Evolutionary conservation across 2,329 filamentous ascomycete species (phyloP), one percentile per base, ranked within the genome.

Genomic region (Neonectria hederae): DNA sequence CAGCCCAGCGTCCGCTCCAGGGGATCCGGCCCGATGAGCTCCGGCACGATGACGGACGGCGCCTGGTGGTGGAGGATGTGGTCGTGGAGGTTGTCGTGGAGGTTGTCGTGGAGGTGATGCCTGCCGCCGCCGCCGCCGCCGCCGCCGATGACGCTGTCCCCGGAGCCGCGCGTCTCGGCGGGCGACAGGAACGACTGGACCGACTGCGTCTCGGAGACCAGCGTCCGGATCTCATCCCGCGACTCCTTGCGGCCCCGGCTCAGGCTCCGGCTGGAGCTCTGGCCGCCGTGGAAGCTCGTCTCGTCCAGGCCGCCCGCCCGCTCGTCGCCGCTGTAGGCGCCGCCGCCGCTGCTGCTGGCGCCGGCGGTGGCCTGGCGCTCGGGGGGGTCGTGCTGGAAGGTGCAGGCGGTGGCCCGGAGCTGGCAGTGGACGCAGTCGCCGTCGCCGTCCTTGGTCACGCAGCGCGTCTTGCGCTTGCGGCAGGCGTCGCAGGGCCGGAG

Each of bases 391-490:
- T 75, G 73, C 38, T 74, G 72, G 43, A 76, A 76, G 51, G 74
- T 75, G 55, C 74, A 76, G 4, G 71, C 64, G 7, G 72, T 74
- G 8, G 70, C 66, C 45, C 70, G 65, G 45, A 74, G 67, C 65
- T 74, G 73, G 65, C 74, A 75, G 51, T 75, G 71, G 21, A 75
- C 70, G 62, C 74, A 75, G 48, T 72, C 67, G 11, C 67, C 63
- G 17, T 75, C 69, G 54, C 72, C 73, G n/a, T 74, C 68, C 43
- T 74, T 73, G 24, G 71, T 75, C n/a, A 77, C 73, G 65, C 75
- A 77, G 53, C 75, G 74, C 52, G 73, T 75, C 65, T 77, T 77
- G 54, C 76, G 69, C 69, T 73, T 76, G 35, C 76, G 75, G 45
- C 76, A 77, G 52, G 76, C 72, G 40, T 77, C 76, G 65, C 76